Base-by-base conservation (phyloP, 164 flowering plant genomes). In the Warburgia ugandensis region DNA sequence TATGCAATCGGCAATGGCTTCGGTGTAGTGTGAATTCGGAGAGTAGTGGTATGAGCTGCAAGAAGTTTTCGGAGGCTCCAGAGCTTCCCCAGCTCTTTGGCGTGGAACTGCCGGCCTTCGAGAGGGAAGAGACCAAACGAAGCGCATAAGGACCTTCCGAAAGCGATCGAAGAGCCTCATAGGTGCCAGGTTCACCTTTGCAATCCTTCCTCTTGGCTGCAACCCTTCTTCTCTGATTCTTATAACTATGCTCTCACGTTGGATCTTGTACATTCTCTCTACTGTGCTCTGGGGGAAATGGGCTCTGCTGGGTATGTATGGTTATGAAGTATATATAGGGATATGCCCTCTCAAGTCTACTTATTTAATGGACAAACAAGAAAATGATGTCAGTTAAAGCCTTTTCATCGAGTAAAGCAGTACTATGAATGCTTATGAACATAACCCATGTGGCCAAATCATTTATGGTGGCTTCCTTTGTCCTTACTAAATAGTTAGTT, bases 111-210 rank as follows among this genome's bases (percentile, higher is more conserved):
- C 13, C 1, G 26, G 29, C 8, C 50, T 31, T 16, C 54, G 27
- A 26, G 76, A 35, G 1, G 79, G 79, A 17, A 76, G 5, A 6
- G 82, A 47, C 67, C 76, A 74, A 30, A 86, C 29, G 50, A 83
- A 64, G 3, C 86, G 62, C 78, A 77, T 71, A 21, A 79, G 35
- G 35, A 78, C 66, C 73, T 77, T 83, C 6, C 89, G 77, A 46
- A 81, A 72, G 4, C 83, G 77, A 47, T 75, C 54, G 47, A 83
- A 68, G 31, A 83, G 66, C 73, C 81, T 86, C 92, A 79, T 83
- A 41, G 77, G 59, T 2, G 78, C 74, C 43, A 77, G 63, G 60
- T 58, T 69, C 16, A 64, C 33, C 42, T 55, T 60, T n/a, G 36
- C 20, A n/a, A n/a, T n/a, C n/a, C 16, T 6, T 20, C 41, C 17